phyloP scores from a whole-genome alignment of 2,329 filamentous ascomycete genomes.

The Blumeria hordei region DNA sequence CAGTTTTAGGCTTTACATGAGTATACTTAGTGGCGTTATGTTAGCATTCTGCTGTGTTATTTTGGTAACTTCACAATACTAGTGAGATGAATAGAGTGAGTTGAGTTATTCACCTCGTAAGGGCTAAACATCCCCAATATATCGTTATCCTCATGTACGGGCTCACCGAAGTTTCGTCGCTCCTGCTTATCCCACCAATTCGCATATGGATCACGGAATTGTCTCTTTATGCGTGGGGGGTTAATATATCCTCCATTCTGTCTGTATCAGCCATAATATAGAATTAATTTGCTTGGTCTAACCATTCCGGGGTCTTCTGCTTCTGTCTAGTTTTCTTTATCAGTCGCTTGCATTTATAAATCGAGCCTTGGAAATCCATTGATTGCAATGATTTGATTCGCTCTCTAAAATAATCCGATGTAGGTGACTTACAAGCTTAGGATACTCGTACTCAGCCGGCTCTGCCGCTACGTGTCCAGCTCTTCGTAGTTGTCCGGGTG shows the following conservation, averaged over 20 bases:
- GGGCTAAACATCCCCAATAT: conserved; percentile 72
- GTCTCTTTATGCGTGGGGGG: conserved; percentile 58
- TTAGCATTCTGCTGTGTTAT: background rate
- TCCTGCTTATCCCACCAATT: conserved; percentile 98
- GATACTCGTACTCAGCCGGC: conserved; percentile 9
- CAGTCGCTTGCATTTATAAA: background rate
- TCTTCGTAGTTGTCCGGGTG: conserved; percentile 28
- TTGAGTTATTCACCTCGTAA: conserved; percentile 25
- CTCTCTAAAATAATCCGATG: background rate
- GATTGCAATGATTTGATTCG: background rate
- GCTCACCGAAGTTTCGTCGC: conserved; percentile 87
- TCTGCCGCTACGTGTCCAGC: conserved; percentile 4
- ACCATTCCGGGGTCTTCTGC: conserved; percentile 44
- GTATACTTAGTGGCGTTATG: conserved; percentile 31
- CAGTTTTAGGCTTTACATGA: conserved; percentile 49
- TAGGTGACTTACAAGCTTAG: conserved; percentile 8
- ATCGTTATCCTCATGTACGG: conserved; percentile 91
- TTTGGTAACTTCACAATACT: too few relatives aligned
- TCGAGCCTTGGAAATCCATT: background rate
- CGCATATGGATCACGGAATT: conserved; percentile 76
- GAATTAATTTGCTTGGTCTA: conserved; percentile 11
- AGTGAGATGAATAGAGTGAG: too few relatives aligned
- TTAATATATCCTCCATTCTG: conserved; percentile 72
- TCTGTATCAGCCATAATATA: background rate
- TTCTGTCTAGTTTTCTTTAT: conserved; percentile 18